Percentiles rank a stretch among this genome's conserved stretches.
These are phyloP conservation scores for Epichloe gansuensis DNA, from an alignment of 2,329 filamentous ascomycete genomes.

Conservation along the genomic window DNA sequence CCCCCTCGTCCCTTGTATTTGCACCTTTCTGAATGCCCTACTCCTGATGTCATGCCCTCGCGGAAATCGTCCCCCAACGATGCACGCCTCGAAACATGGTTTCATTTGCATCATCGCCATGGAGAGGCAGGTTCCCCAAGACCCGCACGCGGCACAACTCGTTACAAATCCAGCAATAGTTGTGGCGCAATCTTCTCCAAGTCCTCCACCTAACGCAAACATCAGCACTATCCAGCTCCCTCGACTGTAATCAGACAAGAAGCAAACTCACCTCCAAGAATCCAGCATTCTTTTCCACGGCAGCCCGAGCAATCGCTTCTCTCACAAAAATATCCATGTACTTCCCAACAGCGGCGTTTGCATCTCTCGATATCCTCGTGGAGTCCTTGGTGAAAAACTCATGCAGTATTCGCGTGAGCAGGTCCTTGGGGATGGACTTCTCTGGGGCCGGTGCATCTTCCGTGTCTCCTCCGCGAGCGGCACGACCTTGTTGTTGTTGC, in stretches of 20 bases:
- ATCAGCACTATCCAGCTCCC: not conserved
- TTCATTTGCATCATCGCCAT: no score
- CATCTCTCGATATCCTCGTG: slow-evolving; percentile 64
- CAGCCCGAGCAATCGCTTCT: slow-evolving; percentile 72
- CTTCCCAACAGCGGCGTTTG: slow-evolving; percentile 62
- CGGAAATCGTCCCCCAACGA: no score
- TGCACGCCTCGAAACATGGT: no score
- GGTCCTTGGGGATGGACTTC: slow-evolving; percentile 52
- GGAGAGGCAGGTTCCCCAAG: no score
- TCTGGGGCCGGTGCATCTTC: slow-evolving; percentile 24
- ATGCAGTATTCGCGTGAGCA: slow-evolving; percentile 66
- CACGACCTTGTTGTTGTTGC: slow-evolving; percentile 3
- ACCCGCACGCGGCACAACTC: not conserved
- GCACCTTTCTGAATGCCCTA: no score
- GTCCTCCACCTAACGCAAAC: slow-evolving; percentile 56
- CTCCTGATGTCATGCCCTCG: no score
- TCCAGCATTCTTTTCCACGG: slow-evolving; percentile 53
- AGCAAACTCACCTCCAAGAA: slow-evolving; percentile 56
- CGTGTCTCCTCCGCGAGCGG: slow-evolving; percentile 9
- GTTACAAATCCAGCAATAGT: slow-evolving; percentile 57
- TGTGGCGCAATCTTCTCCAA: slow-evolving; percentile 79
- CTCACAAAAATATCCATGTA: slow-evolving; percentile 88
- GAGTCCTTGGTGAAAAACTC: slow-evolving; percentile 62
- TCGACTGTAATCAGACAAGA: no score
- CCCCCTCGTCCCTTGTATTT: no score